Base-by-base conservation (phyloP, 169 alveolate genomes). In the Babesia caballi region DNA sequence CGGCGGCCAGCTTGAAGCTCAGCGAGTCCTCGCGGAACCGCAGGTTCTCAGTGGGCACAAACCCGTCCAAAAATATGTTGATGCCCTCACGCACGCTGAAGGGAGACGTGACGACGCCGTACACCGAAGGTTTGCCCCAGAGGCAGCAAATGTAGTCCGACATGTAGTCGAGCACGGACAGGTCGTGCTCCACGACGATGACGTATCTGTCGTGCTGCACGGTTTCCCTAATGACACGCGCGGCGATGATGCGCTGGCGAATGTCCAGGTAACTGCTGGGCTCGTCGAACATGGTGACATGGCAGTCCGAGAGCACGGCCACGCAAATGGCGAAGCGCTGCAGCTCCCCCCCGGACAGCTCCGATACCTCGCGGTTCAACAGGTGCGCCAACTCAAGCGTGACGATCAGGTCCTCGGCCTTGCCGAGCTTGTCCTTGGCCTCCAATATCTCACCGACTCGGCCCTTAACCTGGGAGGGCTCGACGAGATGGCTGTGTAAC, bases 31-130 rank as follows among this genome's bases (percentile, higher is more conserved):
- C 99, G 51, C 99, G 91, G 82, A 98, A 97, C 78, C 99, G 91
- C 92, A 98, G 92, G 77, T 98, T 98, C 82, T 98, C 99, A 8
- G 99, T 96, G 36, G 99, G 99, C 14, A 98, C 91, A 81, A 97
- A 97, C 33, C 99, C 99, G 57, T 96, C 99, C 35, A 98, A 87
- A 91, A 97, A 98, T 6, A 97, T 93, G 85, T 98, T 98, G 88
- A 98, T 97, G 32, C 98, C 96, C 90, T 98, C 99, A 42, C 99
- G 84, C 0, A 98, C 99, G 56, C 98, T 91, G 83, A 94, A 96
- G 28, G 99, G 99, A 90, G 96, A 91, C n/a, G 99, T 97, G 14
- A 98, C 99, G 2, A 98, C 99, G n/a, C 99, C 99, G 85, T 98
- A 98, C 35, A 97, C 99, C 28, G 98, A 97, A 25, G 99, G 98